A percentile compares a stretch with the other conserved stretches of the same genome.
These are phyloP conservation scores for Chaetomium tenue DNA, from an alignment of 495 filamentous ascomycete genomes.

Conservation along the genomic window DNA sequence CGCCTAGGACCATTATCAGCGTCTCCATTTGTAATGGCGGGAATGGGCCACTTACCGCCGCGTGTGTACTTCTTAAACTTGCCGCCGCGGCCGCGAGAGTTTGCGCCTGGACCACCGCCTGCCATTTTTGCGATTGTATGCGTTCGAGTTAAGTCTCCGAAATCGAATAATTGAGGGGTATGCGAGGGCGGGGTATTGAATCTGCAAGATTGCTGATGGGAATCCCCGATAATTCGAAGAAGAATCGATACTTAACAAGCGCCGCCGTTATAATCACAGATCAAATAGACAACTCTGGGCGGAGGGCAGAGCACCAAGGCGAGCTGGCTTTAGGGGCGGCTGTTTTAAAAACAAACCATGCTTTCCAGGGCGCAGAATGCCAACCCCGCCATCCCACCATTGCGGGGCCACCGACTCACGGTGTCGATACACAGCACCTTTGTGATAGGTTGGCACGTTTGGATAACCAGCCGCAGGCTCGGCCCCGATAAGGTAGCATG, in stretches of 20 bases:
- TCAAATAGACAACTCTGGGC: not conserved
- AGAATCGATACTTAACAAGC: not conserved
- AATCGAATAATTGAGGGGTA: slow-evolving; percentile 1
- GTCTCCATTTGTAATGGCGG: not conserved
- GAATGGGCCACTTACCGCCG: slow-evolving; percentile 62
- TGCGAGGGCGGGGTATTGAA: slow-evolving; percentile 24
- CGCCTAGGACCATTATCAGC: slow-evolving; percentile 56
- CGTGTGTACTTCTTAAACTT: slow-evolving; percentile 92
- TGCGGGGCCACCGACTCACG: slow-evolving; percentile 7
- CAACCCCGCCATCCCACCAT: slow-evolving; percentile 6
- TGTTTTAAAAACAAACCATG: not conserved
- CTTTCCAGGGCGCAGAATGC: not conserved
- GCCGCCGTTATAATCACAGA: not conserved
- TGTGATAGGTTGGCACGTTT: too few species aligned
- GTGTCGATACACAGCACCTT: too few species aligned
- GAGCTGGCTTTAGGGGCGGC: not conserved
- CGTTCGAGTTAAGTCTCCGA: not conserved
- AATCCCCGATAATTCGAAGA: not conserved
- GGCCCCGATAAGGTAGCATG: too few species aligned
- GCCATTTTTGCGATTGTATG: slow-evolving; percentile 52
- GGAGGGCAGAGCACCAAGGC: not conserved
- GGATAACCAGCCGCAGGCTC: too few species aligned
- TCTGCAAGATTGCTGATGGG: not conserved
- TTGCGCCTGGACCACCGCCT: slow-evolving; percentile 54
- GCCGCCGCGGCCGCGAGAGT: slow-evolving; percentile 72